phyloP scores from a whole-genome alignment of 1,139 yeast species.

The Diutina siamensis region DNA sequence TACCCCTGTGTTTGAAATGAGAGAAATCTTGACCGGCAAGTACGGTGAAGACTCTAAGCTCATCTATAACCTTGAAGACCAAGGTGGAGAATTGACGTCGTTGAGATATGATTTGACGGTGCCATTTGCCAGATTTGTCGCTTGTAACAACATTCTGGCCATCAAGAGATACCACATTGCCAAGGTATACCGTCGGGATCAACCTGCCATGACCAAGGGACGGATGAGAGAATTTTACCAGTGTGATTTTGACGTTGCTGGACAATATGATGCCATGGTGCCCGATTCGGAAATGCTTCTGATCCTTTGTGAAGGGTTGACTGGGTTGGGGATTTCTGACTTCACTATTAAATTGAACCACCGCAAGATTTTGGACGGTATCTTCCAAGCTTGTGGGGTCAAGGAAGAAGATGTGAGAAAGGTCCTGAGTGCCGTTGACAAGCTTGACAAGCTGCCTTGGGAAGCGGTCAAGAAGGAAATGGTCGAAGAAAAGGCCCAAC shows the following conservation, averaged over 20 bases:
- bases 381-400: constrained; percentile 91
- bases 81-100: constrained; percentile 95
- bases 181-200: constrained; percentile 95
- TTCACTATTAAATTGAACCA: constrained; percentile 89
- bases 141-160: constrained; percentile 80
- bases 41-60: constrained; percentile 97
- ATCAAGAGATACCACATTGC: constrained; percentile 96
- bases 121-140: constrained; percentile 94
- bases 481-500: constrained; percentile 79
- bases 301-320: constrained; percentile 73
- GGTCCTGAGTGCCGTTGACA: constrained; percentile 91
- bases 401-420: constrained; percentile 87
- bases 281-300: constrained; percentile 88
- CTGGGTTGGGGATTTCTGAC: constrained; percentile 71
- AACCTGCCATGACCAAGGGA: constrained; percentile 99
- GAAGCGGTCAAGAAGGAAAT: constrained; percentile 85
- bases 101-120: constrained; percentile 93
- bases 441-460: constrained; percentile 93
- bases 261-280: constrained; percentile 83
- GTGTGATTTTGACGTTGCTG: constrained; percentile 96
- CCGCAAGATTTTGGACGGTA: constrained; percentile 91
- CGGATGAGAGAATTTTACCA: constrained; percentile 99
- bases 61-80: constrained; percentile 91
- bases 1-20: constrained; percentile 91
- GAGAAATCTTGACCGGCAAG: constrained; percentile 92